These are phyloP conservation scores for Postia placenta DNA, from an alignment of 768 basidiomycete species.

Conservation along the genomic window DNA sequence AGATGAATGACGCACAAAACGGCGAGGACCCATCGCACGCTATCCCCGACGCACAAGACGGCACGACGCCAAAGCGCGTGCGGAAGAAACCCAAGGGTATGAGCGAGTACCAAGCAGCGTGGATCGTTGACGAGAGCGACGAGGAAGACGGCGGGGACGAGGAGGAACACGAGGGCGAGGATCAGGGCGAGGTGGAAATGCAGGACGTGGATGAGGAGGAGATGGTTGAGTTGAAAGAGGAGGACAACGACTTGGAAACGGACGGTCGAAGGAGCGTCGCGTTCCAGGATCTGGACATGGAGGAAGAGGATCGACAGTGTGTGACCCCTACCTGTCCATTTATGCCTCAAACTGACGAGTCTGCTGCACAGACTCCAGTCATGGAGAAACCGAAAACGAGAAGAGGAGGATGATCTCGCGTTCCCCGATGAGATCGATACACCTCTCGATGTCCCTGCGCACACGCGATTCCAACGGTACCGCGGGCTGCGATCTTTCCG, in stretches of 20 bases:
- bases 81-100: constrained; percentile 89
- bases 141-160: constrained; percentile 34
- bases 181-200: constrained; percentile 29
- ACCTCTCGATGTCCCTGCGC: constrained; percentile 75
- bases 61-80: constrained; percentile 77
- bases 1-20: constrained; percentile 52
- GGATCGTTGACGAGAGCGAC: constrained; percentile 82
- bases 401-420: constrained; percentile 75
- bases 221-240: constrained; percentile 51
- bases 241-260: constrained; percentile 62
- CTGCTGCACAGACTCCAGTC: constrained; percentile 45
- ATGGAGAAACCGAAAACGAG: constrained; percentile 64
- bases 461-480: constrained; percentile 83
- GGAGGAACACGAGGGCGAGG: constrained; percentile 24
- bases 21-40: constrained; percentile 23
- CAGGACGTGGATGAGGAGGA: constrained; percentile 50
- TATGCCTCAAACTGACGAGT: neutral
- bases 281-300: constrained; percentile 74
- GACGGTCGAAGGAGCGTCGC: constrained; percentile 45
- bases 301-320: constrained; percentile 85
- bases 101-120: constrained; percentile 94
- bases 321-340: constrained; percentile 21
- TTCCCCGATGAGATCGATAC: constrained; percentile 98
- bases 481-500: constrained; percentile 89
- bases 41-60: constrained; percentile 59